phyloP scores from a whole-genome alignment of 1,284 basidiomycete species.

The Ganoderma multipileum region DNA sequence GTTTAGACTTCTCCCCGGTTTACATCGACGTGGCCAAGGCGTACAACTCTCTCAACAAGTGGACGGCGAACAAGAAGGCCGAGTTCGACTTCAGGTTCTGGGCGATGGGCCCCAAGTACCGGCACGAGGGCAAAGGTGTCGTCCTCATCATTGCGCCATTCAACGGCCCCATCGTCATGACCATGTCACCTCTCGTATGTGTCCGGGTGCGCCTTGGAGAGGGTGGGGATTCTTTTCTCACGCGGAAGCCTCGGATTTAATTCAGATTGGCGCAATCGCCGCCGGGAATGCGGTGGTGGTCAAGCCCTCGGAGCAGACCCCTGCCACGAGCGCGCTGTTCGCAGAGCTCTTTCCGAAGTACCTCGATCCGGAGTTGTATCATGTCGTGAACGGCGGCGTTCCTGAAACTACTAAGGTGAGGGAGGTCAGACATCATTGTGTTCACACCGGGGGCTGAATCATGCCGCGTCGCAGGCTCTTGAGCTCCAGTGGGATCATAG shows the following conservation, averaged over 20 bases:
- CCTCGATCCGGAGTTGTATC: slow-evolving; percentile 75
- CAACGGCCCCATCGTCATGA: slow-evolving; percentile 60
- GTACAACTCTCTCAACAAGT: slow-evolving; percentile 74
- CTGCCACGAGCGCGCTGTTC: slow-evolving; percentile 71
- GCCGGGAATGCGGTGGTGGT: slow-evolving; percentile 80
- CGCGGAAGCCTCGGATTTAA: neutral
- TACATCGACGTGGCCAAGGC: slow-evolving; percentile 68
- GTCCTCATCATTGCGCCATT: slow-evolving; percentile 66
- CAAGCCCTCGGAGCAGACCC: slow-evolving; percentile 85
- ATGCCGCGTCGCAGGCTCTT: slow-evolving; percentile 54
- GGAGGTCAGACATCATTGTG: neutral
- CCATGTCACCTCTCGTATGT: slow-evolving; percentile 59
- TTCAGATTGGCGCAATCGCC: slow-evolving; percentile 79
- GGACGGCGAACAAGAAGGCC: slow-evolving; percentile 74
- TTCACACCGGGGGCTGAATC: neutral
- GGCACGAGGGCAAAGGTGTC: slow-evolving; percentile 80
- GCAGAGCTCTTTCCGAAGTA: slow-evolving; percentile 85
- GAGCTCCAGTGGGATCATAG: slow-evolving; percentile 89
- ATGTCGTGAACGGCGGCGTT: slow-evolving; percentile 80
- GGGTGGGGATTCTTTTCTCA: neutral
- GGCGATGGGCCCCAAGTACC: slow-evolving; percentile 63
- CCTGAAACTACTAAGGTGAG: slow-evolving; percentile 74
- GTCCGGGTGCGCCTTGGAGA: neutral
- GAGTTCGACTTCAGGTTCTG: slow-evolving; percentile 62
- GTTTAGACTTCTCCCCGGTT: slow-evolving; percentile 54